Conservation (phyloP, 164 flowering plant genomes). For the Vitis rotundifolia region DNA sequence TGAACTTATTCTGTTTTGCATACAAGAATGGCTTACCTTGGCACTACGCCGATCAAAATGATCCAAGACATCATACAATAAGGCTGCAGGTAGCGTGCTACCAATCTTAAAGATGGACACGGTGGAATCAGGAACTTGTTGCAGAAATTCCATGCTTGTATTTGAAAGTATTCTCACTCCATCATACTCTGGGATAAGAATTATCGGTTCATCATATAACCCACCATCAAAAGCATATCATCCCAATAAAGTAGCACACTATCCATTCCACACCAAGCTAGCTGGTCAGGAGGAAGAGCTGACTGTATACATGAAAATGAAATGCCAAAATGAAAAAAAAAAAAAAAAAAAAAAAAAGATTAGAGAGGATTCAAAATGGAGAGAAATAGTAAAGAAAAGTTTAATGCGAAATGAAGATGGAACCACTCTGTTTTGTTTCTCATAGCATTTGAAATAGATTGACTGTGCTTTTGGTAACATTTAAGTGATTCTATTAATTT, state of each 20-base stretch:
- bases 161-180: slow-evolving; percentile 94
- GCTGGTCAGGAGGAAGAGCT: slow-evolving; percentile 90
- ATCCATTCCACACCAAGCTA: slow-evolving; percentile 98
- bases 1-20: background rate
- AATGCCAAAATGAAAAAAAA: background rate
- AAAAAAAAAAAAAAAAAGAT: too few relatives aligned
- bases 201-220: slow-evolving; percentile 89
- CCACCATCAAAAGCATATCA: slow-evolving; percentile 92
- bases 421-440: background rate
- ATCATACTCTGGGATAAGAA: slow-evolving; percentile 93
- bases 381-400: background rate
- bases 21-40: slow-evolving; percentile 49
- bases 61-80: slow-evolving; percentile 94
- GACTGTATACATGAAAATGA: slow-evolving; percentile 46
- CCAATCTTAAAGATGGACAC: slow-evolving; percentile 92
- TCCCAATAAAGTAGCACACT: slow-evolving; percentile 93
- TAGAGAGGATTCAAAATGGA: background rate
- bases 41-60: slow-evolving; percentile 94
- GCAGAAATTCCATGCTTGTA: slow-evolving; percentile 87
- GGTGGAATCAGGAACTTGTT: slow-evolving; percentile 91
- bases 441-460: background rate
- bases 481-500: too few relatives aligned
- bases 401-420: background rate
- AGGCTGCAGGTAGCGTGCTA: slow-evolving; percentile 88
- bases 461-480: too few relatives aligned